Conservation (phyloP, 495 filamentous ascomycete species). For the Patellaria atrata region DNA sequence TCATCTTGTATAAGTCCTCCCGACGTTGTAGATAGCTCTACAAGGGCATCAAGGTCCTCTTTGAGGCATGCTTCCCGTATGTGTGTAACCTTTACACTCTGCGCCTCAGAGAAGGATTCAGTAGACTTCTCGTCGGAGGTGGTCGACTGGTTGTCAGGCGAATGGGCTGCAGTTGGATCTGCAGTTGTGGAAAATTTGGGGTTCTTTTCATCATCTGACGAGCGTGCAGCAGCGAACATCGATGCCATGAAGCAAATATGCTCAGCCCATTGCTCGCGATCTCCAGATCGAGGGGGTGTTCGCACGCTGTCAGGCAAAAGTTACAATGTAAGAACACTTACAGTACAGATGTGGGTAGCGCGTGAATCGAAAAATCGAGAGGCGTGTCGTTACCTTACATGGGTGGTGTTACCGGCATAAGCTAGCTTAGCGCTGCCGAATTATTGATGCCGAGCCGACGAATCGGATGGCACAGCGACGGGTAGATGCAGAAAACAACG, state of each 20-base stretch:
- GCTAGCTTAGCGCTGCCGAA: no score
- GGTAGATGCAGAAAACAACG: no score
- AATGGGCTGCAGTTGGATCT: background rate
- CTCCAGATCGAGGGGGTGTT: constrained; percentile 1
- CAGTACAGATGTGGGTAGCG: no score
- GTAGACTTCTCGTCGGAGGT: constrained; percentile 1
- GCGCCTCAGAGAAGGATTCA: constrained; percentile 7
- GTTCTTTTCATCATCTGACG: background rate
- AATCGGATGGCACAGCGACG: no score
- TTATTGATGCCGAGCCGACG: no score
- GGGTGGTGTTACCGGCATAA: no score
- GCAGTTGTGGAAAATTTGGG: background rate
- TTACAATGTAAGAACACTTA: no score
- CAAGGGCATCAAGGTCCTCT: constrained; percentile 47
- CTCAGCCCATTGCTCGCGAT: background rate
- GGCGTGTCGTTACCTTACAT: no score
- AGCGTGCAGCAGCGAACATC: background rate
- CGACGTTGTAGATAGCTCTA: constrained; percentile 50
- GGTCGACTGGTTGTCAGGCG: constrained; percentile 1
- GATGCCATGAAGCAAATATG: background rate
- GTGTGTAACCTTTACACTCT: constrained; percentile 30
- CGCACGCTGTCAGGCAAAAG: background rate
- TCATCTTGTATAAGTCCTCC: constrained; percentile 69
- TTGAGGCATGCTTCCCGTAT: constrained; percentile 56
- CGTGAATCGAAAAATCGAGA: no score